These are phyloP conservation scores for Yarrowia sp. DNA, from an alignment of 805 yeast species.

Conservation along the genomic window DNA sequence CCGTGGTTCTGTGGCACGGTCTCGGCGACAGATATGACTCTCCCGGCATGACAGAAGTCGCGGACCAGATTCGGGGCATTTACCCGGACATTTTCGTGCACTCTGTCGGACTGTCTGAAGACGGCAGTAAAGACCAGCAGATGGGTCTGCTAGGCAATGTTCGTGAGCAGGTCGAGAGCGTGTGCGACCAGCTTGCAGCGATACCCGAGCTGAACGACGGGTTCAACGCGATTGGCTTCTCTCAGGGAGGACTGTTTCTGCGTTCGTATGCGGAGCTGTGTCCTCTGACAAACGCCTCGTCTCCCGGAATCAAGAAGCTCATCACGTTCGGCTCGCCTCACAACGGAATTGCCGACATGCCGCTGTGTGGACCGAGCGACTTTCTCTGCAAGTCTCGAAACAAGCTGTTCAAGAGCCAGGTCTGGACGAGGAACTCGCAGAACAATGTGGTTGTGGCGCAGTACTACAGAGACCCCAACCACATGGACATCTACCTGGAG, in stretches of 20 bases:
- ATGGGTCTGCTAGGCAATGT: conserved; percentile 60
- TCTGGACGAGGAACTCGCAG: conserved; percentile 49
- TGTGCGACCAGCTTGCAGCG: conserved; percentile 52
- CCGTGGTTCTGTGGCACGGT: conserved; percentile 82
- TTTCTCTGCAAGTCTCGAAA: conserved; percentile 62
- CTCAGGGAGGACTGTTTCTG: conserved; percentile 83
- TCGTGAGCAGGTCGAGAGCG: conserved; percentile 52
- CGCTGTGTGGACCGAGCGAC: conserved; percentile 53
- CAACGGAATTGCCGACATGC: conserved; percentile 67
- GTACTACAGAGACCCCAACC: conserved; percentile 62
- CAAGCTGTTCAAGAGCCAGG: conserved; percentile 51
- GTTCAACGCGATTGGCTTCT: conserved; percentile 72
- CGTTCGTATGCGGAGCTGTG: conserved; percentile 66
- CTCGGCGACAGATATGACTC: conserved; percentile 74
- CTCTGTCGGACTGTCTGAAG: conserved; percentile 51
- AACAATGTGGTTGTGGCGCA: conserved; percentile 65
- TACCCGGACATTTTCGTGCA: conserved; percentile 55
- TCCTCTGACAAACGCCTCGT: conserved; percentile 32
- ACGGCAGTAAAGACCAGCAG: conserved; percentile 52
- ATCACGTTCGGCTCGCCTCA: conserved; percentile 83
- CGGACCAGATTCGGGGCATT: conserved; percentile 43
- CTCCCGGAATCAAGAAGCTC: conserved; percentile 42
- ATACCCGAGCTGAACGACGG: conserved; percentile 52
- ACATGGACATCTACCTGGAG: conserved; percentile 54
- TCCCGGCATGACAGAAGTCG: conserved; percentile 51